A percentile compares a stretch with the other conserved stretches of the same genome.
phyloP scores from a whole-genome alignment of 306 rosid species.

The Sesbania bispinosa region DNA sequence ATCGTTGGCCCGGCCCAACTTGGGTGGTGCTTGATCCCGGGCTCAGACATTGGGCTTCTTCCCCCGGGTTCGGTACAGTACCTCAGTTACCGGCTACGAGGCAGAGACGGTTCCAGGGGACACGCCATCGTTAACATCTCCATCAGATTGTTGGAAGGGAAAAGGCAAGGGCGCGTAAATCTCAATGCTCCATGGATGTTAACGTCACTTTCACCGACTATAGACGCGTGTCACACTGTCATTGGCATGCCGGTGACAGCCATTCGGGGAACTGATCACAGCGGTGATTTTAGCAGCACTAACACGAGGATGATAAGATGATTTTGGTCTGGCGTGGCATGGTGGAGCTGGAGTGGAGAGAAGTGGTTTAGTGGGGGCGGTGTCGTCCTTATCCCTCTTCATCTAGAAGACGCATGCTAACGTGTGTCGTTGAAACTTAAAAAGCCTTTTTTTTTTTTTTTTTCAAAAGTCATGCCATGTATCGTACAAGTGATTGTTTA shows the following conservation, averaged over 20 bases:
- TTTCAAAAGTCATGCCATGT: too few relatives aligned
- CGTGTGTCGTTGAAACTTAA: too few relatives aligned
- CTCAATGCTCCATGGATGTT: not conserved
- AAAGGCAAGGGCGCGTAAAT: slow-evolving; percentile 22
- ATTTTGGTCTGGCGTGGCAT: not conserved
- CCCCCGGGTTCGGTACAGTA: slow-evolving; percentile 30
- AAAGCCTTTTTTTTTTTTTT: too few relatives aligned
- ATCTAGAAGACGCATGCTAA: not conserved
- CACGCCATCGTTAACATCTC: slow-evolving; percentile 42
- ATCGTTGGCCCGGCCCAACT: slow-evolving; percentile 45
- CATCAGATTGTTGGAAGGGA: slow-evolving; percentile 28
- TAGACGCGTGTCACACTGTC: slow-evolving; percentile 39
- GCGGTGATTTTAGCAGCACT: not conserved
- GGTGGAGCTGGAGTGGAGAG: too few relatives aligned
- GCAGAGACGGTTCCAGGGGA: slow-evolving; percentile 51
- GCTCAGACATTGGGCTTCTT: slow-evolving; percentile 44
- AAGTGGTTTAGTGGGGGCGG: not conserved
- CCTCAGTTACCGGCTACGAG: slow-evolving; percentile 61
- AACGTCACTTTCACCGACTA: not conserved
- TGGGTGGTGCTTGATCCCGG: slow-evolving; percentile 56
- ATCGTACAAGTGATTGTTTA: too few relatives aligned
- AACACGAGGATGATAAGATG: not conserved
- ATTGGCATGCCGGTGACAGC: slow-evolving; percentile 54
- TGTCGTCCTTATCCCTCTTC: not conserved
- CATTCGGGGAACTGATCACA: not conserved